Evolutionary conservation across 2,329 filamentous ascomycete species (phyloP), one percentile per base, ranked within the genome.

Genomic region (Lachnellula arida): DNA sequence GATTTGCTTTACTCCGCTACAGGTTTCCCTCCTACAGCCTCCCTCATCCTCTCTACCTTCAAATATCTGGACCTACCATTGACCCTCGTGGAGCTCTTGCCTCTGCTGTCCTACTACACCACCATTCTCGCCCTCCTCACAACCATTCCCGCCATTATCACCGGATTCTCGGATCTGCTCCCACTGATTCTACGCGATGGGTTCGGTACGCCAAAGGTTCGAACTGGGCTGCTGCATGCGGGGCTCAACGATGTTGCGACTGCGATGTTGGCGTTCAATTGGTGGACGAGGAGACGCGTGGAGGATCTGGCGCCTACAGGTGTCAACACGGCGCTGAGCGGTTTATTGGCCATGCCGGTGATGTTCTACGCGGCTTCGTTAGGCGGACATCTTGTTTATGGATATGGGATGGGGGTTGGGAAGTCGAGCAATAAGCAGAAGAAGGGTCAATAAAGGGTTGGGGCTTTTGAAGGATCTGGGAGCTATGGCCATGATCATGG

Each of bases 321-420:
- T 7, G 12, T 42, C 28, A 56, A 61, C 7, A 35, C 57, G 14
- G 37, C 34, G 9, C 22, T 59, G 14, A 56, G 53, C 49, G 49
- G 44, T 53, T 19, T 48, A 6, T n/a, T 56, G 28, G 54, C 56
- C 5, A 11, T 61, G 42, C 44, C 49, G 0, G 22, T 48, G 14
- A 46, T 56, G 15, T 34, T 56, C 9, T 55, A 50, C 5, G 50
- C 51, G 6, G 59, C 51, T 7, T 48, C 35, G 11, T 32, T 61
- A 3, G 59, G 59, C 19, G 59, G 54, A 35, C 35, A 46, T 6
- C 48, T 61, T 25, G 53, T 61, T 19, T 59, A 61, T 40, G 48
- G 37, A 8, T 51, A 59, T 37, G 57, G 59, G 32, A 56, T 61
- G 49, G 59, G 59, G 9, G 51, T 61, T 25, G 54, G 58, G n/a